Base-by-base conservation (phyloP, 2,329 filamentous ascomycete genomes). In the Cryphonectria naterciae region DNA sequence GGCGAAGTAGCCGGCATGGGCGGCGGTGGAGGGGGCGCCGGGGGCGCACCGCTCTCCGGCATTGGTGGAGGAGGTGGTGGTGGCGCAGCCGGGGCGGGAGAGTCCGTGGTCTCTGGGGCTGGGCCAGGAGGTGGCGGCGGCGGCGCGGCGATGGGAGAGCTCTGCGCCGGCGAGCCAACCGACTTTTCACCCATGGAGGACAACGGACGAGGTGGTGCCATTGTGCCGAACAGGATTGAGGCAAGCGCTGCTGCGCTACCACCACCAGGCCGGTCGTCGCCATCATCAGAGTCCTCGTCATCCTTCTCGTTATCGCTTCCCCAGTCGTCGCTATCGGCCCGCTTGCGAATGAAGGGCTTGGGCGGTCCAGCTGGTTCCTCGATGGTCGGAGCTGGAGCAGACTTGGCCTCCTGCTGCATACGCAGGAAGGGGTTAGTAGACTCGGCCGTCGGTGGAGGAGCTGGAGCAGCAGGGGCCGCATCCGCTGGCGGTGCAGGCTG, bases 361-460 rank as follows among this genome's bases (percentile, higher is more conserved):
- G 87, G 84, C 10, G 88, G 84, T 75, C 81, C 79, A 63, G 79
- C 80, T 72, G 81, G 77, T 13, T 80, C 75, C 10, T 80, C 76
- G 19, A 80, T 79, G 39, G 84, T 81, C 28, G 82, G 80, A 37
- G 84, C 81, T 28, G 82, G 80, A 41, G 82, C 79, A 69, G 84
- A 80, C 78, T 85, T 86, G 71, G 82, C 82, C 74, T 93, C 87
- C 75, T 92, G 89, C 6, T 92, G 89, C 78, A 97, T 89, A 70
- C 94, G 92, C 80, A 97, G 93, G 89, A 98, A 99, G 5, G 96
- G 96, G 79, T 99, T 99, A 13, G 93, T 98, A n/a, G 93, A 95
- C 63, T 91, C 86, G 46, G 87, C 81, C 75, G 75, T 32, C 35
- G 76, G 79, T 46, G 77, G 80, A 67, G 76, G 80, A 58, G 75